A percentile compares a stretch with the other conserved stretches of the same genome.
Conservation (phyloP, 1,139 yeast genomes). For the Saccharomyces hybrid region DNA sequence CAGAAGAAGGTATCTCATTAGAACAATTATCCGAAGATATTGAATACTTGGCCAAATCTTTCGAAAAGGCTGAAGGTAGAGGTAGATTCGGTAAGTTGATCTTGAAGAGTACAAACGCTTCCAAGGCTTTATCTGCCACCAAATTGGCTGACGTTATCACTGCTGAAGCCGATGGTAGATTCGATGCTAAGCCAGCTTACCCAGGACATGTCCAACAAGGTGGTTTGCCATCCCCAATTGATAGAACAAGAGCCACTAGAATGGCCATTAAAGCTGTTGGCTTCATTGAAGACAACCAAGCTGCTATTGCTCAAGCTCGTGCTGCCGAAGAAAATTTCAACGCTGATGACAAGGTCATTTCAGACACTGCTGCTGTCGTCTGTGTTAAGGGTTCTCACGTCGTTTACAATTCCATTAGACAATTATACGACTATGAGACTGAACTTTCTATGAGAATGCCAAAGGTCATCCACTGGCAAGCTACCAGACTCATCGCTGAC, state of each 20-base stretch:
- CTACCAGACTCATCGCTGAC: conserved; percentile 69
- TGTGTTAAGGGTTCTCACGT: conserved; percentile 79
- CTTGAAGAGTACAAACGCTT: conserved; percentile 62
- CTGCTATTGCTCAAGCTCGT: conserved; percentile 25
- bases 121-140: conserved; percentile 58
- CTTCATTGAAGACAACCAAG: conserved; percentile 48
- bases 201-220: conserved; percentile 88
- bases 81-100: conserved; percentile 65
- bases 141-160: conserved; percentile 62
- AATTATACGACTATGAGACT: conserved; percentile 80
- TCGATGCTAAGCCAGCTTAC: conserved; percentile 68
- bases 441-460: conserved; percentile 78
- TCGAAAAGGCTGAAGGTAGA: conserved; percentile 70
- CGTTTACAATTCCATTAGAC: conserved; percentile 63
- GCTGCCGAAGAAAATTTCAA: conserved; percentile 31
- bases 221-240: conserved; percentile 70
- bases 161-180: conserved; percentile 57
- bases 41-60: conserved; percentile 58
- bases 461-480: conserved; percentile 76
- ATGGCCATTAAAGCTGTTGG: conserved; percentile 64
- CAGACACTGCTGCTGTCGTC: conserved; percentile 71
- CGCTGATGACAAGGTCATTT: conserved; percentile 32
- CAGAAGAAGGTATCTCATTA: conserved; percentile 76
- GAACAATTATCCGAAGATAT: conserved; percentile 72
- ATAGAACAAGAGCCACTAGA: conserved; percentile 63